A percentile compares a stretch with the other conserved stretches of the same genome.
Conservation (phyloP, 306 rosid genomes). For the Vigna hirtella region DNA sequence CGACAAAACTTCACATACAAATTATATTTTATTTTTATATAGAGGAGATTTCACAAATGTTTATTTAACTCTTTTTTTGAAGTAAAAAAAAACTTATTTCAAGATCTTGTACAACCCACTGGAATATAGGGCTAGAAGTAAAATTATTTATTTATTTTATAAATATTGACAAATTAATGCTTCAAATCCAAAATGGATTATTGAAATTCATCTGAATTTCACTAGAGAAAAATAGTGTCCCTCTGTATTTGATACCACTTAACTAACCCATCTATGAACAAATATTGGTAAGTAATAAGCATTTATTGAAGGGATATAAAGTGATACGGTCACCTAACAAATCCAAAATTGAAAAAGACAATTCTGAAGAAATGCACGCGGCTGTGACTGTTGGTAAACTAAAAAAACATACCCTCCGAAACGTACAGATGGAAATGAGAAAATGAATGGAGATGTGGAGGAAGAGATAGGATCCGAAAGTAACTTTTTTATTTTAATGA, state of each 20-base stretch:
- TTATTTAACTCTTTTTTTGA: too few relatives aligned
- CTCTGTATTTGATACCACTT: neutral
- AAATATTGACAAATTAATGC: too few relatives aligned
- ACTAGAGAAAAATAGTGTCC: neutral
- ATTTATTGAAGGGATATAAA: neutral
- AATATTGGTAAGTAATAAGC: neutral
- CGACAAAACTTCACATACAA: neutral
- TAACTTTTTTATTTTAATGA: slow-evolving; percentile 26
- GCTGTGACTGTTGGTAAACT: neutral
- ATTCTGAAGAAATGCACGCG: slow-evolving; percentile 16
- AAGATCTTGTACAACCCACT: too few relatives aligned
- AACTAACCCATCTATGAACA: neutral
- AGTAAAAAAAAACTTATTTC: too few relatives aligned
- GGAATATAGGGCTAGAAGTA: too few relatives aligned
- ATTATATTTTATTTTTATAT: neutral
- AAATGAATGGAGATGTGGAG: neutral
- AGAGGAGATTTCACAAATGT: too few relatives aligned
- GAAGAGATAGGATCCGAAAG: neutral
- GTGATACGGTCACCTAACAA: neutral
- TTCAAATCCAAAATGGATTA: neutral
- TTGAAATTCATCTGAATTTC: neutral
- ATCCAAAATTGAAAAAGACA: slow-evolving; percentile 2
- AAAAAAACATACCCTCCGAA: slow-evolving; percentile 8
- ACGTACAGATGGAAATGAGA: neutral
- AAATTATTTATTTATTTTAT: too few relatives aligned